Conservation (phyloP, 345 rosid genomes). For the Eucalyptus sideroxylon region DNA sequence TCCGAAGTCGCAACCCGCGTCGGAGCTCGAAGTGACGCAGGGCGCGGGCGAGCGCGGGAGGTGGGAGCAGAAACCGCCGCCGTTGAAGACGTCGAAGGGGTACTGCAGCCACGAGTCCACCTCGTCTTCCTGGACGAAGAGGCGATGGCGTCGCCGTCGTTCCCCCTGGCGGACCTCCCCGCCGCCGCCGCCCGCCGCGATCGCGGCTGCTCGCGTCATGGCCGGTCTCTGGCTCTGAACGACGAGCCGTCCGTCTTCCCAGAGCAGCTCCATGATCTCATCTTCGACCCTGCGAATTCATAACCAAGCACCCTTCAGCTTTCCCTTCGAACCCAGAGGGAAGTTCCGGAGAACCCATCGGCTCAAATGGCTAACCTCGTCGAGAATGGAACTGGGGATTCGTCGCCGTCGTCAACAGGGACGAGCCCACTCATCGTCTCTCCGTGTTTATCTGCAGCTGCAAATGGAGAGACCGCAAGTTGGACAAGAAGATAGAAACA, state of each 20-base stretch:
- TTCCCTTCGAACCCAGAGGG: not conserved
- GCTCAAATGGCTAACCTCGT: not conserved
- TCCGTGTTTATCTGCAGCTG: not conserved
- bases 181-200: not conserved
- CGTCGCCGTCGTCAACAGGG: not conserved
- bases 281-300: constrained; percentile 32
- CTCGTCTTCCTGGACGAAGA: constrained; percentile 70
- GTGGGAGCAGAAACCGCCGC: constrained; percentile 47
- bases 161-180: not conserved
- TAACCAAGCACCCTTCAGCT: not conserved
- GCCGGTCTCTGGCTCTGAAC: constrained; percentile 31
- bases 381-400: not conserved
- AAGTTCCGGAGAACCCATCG: not conserved
- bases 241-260: constrained; percentile 80
- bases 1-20: not conserved
- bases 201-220: constrained; percentile 20
- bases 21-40: not conserved
- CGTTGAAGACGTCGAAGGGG: constrained; percentile 44
- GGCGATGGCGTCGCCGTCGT: not conserved
- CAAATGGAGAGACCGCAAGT: not conserved
- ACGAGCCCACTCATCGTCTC: not conserved
- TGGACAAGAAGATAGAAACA: not conserved
- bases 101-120: constrained; percentile 74
- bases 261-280: constrained; percentile 68
- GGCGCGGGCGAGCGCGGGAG: constrained; percentile 6